These are phyloP conservation scores for Talaromyces borbonicus DNA, from an alignment of 495 filamentous ascomycete genomes.

Conservation along the genomic window DNA sequence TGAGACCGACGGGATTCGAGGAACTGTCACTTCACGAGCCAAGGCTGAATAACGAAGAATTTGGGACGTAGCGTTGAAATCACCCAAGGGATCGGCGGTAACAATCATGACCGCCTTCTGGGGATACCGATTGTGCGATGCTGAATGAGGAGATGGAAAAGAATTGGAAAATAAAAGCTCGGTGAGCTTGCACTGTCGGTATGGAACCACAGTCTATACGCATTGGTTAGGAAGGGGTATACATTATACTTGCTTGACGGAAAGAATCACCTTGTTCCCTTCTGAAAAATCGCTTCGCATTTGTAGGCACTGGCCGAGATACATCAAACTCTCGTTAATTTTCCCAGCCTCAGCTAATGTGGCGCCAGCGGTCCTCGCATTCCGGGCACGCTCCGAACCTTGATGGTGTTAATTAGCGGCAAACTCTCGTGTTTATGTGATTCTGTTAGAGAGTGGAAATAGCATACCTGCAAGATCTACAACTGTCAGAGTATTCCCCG, in stretches of 20 bases:
- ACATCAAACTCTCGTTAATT: conserved; percentile 97
- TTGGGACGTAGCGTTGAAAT: conserved; percentile 94
- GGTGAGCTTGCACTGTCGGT: conserved; percentile 92
- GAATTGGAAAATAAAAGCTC: conserved; percentile 95
- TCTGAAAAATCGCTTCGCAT: conserved; percentile 77
- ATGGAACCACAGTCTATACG: conserved; percentile 72
- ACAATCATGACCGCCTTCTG: conserved; percentile 95
- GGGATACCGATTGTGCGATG: conserved; percentile 47
- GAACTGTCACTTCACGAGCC: conserved; percentile 86
- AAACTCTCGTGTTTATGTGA: not conserved
- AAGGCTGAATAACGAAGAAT: conserved; percentile 93
- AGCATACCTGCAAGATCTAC: conserved; percentile 78
- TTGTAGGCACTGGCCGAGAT: conserved; percentile 92
- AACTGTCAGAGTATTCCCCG: conserved; percentile 72
- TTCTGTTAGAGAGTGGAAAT: not conserved
- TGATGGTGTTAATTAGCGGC: conserved; percentile 7
- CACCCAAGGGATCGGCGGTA: conserved; percentile 85
- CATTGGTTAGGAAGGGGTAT: conserved; percentile 1
- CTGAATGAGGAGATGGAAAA: conserved; percentile 55
- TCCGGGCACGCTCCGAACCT: conserved; percentile 83
- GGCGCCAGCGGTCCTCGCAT: conserved; percentile 85
- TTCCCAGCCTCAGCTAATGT: conserved; percentile 93
- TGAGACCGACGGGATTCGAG: conserved; percentile 70
- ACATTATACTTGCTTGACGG: not conserved
- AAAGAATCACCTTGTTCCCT: conserved; percentile 55